These are phyloP conservation scores for Sporothrix pallida DNA, from an alignment of 2,329 filamentous ascomycete genomes.

Conservation along the genomic window DNA sequence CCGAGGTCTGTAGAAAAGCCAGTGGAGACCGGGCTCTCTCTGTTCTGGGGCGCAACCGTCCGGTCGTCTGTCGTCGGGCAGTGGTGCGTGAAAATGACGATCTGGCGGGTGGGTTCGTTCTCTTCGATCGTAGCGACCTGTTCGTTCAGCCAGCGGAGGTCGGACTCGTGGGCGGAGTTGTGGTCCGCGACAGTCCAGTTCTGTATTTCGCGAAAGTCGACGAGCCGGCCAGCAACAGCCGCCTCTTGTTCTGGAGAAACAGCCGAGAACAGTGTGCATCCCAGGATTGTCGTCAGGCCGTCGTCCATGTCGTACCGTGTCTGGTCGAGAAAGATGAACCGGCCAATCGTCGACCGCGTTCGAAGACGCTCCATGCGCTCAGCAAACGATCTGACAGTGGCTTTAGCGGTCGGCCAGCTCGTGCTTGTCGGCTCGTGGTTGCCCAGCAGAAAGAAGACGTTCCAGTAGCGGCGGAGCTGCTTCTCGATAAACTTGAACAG, in stretches of 20 bases:
- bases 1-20: neutral
- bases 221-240: neutral
- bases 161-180: neutral
- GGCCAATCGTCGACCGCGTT: neutral
- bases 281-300: neutral
- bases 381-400: conserved; percentile 45
- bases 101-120: neutral
- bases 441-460: conserved; percentile 59
- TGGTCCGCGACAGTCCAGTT: neutral
- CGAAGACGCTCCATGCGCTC: conserved; percentile 34
- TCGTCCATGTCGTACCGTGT: neutral
- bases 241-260: neutral
- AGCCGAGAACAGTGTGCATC: neutral
- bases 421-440: conserved; percentile 62
- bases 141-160: neutral
- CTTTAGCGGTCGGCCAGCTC: conserved; percentile 45
- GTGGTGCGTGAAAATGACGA: neutral
- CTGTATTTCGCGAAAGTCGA: neutral
- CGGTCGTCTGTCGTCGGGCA: neutral
- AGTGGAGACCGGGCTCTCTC: neutral
- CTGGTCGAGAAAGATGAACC: neutral
- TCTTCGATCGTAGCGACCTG: neutral
- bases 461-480: conserved; percentile 55
- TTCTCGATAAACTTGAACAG: conserved; percentile 54
- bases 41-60: neutral